Evolutionary conservation across 1,284 basidiomycete species (phyloP).

Genomic region (Fomitiporia mediterranea): DNA sequence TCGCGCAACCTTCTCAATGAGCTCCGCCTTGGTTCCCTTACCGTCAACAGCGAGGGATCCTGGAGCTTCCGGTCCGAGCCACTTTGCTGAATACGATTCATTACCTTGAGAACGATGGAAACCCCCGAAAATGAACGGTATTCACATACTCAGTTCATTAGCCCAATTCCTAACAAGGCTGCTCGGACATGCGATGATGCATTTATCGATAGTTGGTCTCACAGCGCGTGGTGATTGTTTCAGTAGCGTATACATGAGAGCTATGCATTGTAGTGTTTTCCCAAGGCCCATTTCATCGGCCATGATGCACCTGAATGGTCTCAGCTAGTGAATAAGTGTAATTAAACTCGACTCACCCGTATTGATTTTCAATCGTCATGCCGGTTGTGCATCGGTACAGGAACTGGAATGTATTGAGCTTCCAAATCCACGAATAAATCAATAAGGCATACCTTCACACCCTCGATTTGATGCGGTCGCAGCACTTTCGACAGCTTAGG

Average conservation of each 20-base stretch:
- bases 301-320: slow-evolving; percentile 73
- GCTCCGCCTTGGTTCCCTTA: slow-evolving; percentile 79
- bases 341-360: slow-evolving; percentile 45
- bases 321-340: not conserved
- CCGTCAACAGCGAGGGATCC: slow-evolving; percentile 85
- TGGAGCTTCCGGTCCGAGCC: slow-evolving; percentile 84
- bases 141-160: slow-evolving; percentile 81
- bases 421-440: slow-evolving; percentile 14
- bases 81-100: slow-evolving; percentile 61
- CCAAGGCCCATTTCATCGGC: slow-evolving; percentile 99
- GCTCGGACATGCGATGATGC: slow-evolving; percentile 96
- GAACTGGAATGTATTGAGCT: slow-evolving; percentile 51
- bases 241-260: slow-evolving; percentile 94
- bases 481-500: slow-evolving; percentile 84
- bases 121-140: slow-evolving; percentile 6
- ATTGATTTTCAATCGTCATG: slow-evolving; percentile 87
- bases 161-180: slow-evolving; percentile 99
- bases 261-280: slow-evolving; percentile 95
- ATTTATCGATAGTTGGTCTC: slow-evolving; percentile 92
- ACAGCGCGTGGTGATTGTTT: slow-evolving; percentile 91
- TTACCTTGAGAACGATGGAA: too few relatives aligned
- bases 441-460: slow-evolving; percentile 74
- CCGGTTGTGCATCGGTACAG: slow-evolving; percentile 94
- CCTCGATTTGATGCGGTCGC: slow-evolving; percentile 96
- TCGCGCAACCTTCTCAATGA: slow-evolving; percentile 73